Base-by-base conservation (phyloP, 345 rosid genomes). In the Chamaenerion angustifolium region DNA sequence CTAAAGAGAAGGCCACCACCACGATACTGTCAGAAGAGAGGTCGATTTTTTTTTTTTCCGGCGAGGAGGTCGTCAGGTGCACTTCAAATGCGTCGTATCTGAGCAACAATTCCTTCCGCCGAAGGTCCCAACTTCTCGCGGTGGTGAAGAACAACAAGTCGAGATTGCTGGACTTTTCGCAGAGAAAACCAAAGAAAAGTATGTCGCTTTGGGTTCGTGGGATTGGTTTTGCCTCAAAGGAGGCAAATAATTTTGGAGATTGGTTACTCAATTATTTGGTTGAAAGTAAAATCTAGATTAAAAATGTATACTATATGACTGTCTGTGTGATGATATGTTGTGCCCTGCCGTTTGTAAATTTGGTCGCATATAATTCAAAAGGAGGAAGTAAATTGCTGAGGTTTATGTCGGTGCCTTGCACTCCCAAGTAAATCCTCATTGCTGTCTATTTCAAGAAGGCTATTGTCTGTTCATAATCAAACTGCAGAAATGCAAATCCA, bases 131-230 rank as follows among this genome's bases (percentile, higher is more conserved):
- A 8, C 60, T 70, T 51, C 59, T 62, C 16, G 59, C 67, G 27
- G 3, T 5, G 27, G 3, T 2, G 12, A 43, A 19, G 13, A n/a
- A n/a, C n/a, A 18, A 68, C 14, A 68, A 37, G 62, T 69, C 78
- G 48, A 56, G 75, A 10, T 58, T 73, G 48, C 61, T 75, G 23
- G 62, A 49, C 18, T 54, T 17, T 10, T 94, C 89, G 51, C 71
- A 74, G 4, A 16, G 16, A 40, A 25, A 49, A 48, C 15, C 66
- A 64, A 55, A 72, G 40, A 21, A 23, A 23, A 23, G 27, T n/a
- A 61, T 54, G 54, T 46, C 54, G 40, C 55, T 70, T 21, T 61
- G 64, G 68, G 62, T 70, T 4, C 65, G 35, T 7, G 70, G 64
- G 12, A 40, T 65, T 43, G 62, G 65, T 55, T 56, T 69, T 42